Conservation (phyloP, 2,329 filamentous ascomycete species). For the Ceratocystis colombiana region DNA sequence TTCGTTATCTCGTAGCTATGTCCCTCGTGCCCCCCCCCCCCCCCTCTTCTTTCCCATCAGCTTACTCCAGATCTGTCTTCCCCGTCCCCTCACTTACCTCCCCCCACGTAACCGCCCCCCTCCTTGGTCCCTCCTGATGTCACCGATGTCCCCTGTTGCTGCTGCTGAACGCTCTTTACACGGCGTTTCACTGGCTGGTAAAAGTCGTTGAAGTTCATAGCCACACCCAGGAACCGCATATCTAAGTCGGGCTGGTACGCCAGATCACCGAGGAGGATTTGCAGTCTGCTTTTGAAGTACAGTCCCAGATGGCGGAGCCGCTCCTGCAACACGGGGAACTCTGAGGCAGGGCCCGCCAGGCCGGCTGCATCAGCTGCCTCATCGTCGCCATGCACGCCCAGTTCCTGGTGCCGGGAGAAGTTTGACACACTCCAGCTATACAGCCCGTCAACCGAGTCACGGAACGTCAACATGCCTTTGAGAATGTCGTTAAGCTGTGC, state of each 20-base stretch:
- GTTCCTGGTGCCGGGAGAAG: conserved; percentile 83
- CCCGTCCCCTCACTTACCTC: neutral
- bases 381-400: conserved; percentile 52
- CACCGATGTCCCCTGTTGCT: conserved; percentile 22
- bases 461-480: conserved; percentile 86
- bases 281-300: conserved; percentile 68
- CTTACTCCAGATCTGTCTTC: neutral
- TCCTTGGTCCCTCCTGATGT: neutral
- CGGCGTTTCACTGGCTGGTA: conserved; percentile 68
- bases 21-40: neutral
- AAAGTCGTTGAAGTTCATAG: conserved; percentile 99
- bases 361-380: conserved; percentile 26
- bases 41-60: no score
- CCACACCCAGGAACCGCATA: conserved; percentile 87
- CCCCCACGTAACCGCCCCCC: neutral
- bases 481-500: conserved; percentile 85
- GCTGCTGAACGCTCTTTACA: conserved; percentile 35
- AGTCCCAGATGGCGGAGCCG: conserved; percentile 61
- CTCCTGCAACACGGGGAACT: conserved; percentile 64
- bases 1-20: neutral
- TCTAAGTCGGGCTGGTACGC: conserved; percentile 90
- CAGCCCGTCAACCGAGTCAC: conserved; percentile 83
- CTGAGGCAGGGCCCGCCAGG: conserved; percentile 46
- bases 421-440: conserved; percentile 94
- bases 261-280: conserved; percentile 76